These are phyloP conservation scores for Rhododendron vialii DNA, from an alignment of 148 eudicot species.

Conservation along the genomic window DNA sequence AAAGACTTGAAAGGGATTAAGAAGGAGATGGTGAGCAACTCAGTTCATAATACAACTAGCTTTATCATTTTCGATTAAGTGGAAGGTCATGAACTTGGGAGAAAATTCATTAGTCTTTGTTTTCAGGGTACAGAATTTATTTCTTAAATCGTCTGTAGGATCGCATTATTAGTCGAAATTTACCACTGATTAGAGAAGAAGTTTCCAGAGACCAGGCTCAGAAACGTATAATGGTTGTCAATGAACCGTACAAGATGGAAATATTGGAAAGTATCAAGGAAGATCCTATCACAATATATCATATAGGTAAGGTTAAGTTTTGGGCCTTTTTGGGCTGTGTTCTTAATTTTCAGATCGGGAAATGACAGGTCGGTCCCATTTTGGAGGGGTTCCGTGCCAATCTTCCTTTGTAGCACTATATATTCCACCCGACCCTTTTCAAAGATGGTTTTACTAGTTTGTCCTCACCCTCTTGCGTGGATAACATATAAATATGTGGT, in stretches of 20 bases:
- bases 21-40: conserved; percentile 93
- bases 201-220: conserved; percentile 92
- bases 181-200: conserved; percentile 88
- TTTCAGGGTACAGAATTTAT: conserved; percentile 66
- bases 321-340: no score
- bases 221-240: conserved; percentile 65
- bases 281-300: conserved; percentile 95
- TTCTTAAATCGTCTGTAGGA: conserved; percentile 93
- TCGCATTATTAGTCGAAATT: conserved; percentile 85
- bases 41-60: conserved; percentile 6
- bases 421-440: no score
- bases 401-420: no score
- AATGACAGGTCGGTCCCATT: no score
- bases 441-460: no score
- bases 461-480: no score
- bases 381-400: no score
- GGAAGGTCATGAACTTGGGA: conserved; percentile 21
- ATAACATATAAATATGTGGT: no score
- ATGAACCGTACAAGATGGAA: conserved; percentile 95
- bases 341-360: no score
- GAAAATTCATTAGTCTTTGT: conserved; percentile 44
- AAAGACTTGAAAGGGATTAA: conserved; percentile 86
- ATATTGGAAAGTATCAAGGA: conserved; percentile 79
- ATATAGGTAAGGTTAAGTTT: conserved; percentile 81
- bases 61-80: background rate